These are phyloP conservation scores for Sporothrix variecibatus DNA, from an alignment of 2,329 filamentous ascomycete genomes.

Conservation along the genomic window DNA sequence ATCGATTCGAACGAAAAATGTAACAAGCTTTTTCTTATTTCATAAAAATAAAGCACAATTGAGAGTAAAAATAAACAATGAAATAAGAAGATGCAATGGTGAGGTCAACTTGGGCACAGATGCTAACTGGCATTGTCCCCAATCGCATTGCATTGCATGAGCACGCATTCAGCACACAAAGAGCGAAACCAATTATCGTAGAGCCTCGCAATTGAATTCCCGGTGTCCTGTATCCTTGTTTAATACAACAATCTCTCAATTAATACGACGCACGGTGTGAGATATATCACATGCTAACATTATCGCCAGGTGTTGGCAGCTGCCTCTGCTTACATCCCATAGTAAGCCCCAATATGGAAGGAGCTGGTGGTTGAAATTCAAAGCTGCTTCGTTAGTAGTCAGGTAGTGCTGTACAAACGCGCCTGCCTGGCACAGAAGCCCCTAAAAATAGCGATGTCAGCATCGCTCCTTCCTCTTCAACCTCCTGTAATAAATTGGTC, in stretches of 20 bases:
- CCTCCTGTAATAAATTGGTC: neutral
- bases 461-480: neutral
- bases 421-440: neutral
- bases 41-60: neutral
- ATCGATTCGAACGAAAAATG: neutral
- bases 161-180: neutral
- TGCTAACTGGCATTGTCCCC: neutral
- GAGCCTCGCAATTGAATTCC: neutral
- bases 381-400: neutral
- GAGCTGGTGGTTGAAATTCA: neutral
- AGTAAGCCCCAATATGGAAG: neutral
- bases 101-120: neutral
- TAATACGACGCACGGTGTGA: neutral
- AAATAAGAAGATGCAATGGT: neutral
- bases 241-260: neutral
- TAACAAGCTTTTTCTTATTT: neutral
- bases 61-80: neutral
- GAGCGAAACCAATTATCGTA: neutral
- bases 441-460: neutral
- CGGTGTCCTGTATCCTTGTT: neutral
- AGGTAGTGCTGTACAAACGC: neutral
- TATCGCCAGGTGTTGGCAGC: conserved; percentile 6
- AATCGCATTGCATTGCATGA: neutral
- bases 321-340: neutral
- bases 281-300: neutral